Evolutionary conservation across 2,329 filamentous ascomycete genomes (phyloP), one percentile per base, ranked within the genome.

Genomic region (Emmonsiellopsis sp.): DNA sequence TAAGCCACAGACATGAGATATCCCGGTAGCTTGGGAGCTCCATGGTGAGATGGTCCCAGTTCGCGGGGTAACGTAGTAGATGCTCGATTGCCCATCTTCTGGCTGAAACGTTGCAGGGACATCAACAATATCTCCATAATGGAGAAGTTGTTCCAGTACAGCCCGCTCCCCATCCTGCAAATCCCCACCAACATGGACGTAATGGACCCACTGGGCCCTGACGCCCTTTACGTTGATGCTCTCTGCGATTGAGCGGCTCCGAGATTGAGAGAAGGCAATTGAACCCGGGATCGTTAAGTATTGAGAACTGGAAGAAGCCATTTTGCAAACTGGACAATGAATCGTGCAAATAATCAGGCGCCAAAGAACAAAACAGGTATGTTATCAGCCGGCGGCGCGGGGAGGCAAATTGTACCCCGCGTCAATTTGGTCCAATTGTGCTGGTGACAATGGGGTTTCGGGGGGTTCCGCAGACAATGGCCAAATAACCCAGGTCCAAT

Each of bases 1-100:
- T 55, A 97, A 76, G 30, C 88, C 91, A 67, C 92, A 97, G 34
- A 96, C 92, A 60, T 93, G 84, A 52, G 92, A 87, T 68, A 97
- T 96, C 67, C 84, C 92, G 46, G 92, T 95, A 31, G 91, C 92
- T 71, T 96, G 91, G 54, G 91, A 95, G 72, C 90, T 96, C 93
- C 93, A 98, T 67, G 93, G 93, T 41, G 91, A 96, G 61, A 95
- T 84, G 1, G 83, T 91, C 63, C 83, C 83, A 15, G 87, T 87
- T 60, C 92, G 82, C 16, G 92, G 92, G 46, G 81, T 83, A 55
- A 95, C 79, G 67, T 90, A 89, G 67, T 87, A 80, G 57, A 84
- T 76, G 48, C 78, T 72, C 43, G 76, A 75, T 55, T 76, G 69
- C 51, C 77, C 73, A 55, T 80, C 77, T 57, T 71, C 62, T 71